Evolutionary conservation across 805 yeast genomes (phyloP), one percentile per base, ranked within the genome.

Genomic region (Candida arabinofermentans): DNA sequence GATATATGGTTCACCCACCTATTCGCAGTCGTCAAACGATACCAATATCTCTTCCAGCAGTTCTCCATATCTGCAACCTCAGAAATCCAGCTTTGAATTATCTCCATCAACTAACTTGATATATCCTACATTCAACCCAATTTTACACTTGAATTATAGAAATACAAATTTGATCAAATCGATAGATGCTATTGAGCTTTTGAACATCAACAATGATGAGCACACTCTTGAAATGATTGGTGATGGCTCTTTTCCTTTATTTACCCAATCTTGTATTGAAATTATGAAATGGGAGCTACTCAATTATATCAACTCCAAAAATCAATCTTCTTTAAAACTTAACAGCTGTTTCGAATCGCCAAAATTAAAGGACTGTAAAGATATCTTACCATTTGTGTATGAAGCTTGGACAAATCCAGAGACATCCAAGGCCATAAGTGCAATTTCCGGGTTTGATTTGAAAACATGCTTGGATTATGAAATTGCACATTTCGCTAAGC

Each of bases 321-420:
- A 66, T 46, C 55, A 33, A 7, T 19, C 19, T 8, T 12, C 24
- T 8, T 21, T 14, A 5, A 33, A 13, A 5, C 19, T 13, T 3
- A 13, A 33, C 16, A 33, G 23, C 19, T 38, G 27, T 32, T 54
- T 24, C 61, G 49, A 47, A 48, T 55, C 70, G 44, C 53, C 71
- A 47, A 36, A 57, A 41, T 42, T 61, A 2, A 18, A 23, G 9
- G 50, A 55, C 18, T 55, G 61, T 32, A 27, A 37, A 40, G 24
- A 49, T 57, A n/a, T 34, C 2, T 57, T 76, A 10, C 81, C 79
- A 0, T 79, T 78, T 50, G 66, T 71, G 2, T 62, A 69, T 51
- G 66, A 63, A 16, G 83, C 83, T 10, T 74, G 81, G 78, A 69
- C 69, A 5, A 72, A 73, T 49, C 75, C 77, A 8, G 65, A 67